Conservation (phyloP, 768 basidiomycete species). For the Xerocomellus amylosporus region DNA sequence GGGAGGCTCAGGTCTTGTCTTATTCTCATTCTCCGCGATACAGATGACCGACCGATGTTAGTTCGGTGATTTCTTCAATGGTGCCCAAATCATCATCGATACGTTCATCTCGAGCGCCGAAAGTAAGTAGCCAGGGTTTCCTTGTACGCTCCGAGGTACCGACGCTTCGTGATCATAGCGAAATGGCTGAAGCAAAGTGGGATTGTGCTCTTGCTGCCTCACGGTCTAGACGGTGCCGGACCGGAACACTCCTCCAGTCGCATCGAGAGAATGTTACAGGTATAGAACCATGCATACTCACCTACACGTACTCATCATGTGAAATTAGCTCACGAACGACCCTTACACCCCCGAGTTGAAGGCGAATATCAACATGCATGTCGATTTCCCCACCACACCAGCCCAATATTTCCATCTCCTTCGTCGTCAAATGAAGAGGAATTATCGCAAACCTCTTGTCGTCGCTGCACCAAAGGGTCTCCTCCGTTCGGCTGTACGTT, state of each 20-base stretch:
- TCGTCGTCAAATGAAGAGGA: constrained; percentile 79
- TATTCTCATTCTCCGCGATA: not conserved
- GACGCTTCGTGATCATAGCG: constrained; percentile 41
- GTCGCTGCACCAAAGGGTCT: constrained; percentile 85
- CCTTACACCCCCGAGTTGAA: constrained; percentile 35
- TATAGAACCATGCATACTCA: constrained; percentile 23
- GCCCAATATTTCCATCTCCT: constrained; percentile 93
- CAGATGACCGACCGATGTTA: constrained; percentile 24
- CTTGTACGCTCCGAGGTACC: not conserved
- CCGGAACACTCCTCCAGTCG: constrained; percentile 91
- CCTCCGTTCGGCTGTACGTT: constrained; percentile 67
- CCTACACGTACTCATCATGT: not conserved
- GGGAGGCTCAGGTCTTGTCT: constrained; percentile 78
- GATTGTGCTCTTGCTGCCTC: constrained; percentile 80
- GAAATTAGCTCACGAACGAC: constrained; percentile 74
- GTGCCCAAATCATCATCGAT: constrained; percentile 84
- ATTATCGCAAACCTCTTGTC: constrained; percentile 83
- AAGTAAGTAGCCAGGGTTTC: constrained; percentile 45
- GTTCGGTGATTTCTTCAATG: constrained; percentile 95
- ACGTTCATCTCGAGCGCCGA: constrained; percentile 84
- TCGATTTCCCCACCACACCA: constrained; percentile 83
- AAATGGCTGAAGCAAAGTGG: constrained; percentile 95
- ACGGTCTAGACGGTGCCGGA: constrained; percentile 89
- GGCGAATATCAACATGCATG: constrained; percentile 75
- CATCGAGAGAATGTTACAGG: constrained; percentile 89